Percentiles rank a stretch among this genome's conserved stretches.
Conservation (phyloP, 2,329 filamentous ascomycete species). For the Colletotrichum agaves region DNA sequence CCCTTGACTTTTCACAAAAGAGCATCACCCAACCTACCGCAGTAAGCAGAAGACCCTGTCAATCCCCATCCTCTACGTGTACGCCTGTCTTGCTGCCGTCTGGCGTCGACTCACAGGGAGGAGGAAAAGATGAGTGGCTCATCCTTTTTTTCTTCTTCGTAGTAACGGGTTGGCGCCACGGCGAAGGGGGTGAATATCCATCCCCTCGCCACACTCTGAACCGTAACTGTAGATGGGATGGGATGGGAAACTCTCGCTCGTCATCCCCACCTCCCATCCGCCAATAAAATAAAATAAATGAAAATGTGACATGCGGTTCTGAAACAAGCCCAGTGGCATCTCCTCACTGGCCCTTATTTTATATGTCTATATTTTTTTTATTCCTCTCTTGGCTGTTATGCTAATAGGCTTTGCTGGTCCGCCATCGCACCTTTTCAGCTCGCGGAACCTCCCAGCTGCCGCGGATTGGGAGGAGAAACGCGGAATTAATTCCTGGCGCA, state of each 20-base stretch:
- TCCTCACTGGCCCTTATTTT: too few relatives aligned
- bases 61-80: not conserved
- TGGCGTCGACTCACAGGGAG: not conserved
- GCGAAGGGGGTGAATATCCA: not conserved
- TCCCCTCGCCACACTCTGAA: not conserved
- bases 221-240: not conserved
- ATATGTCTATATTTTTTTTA: too few relatives aligned
- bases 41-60: not conserved
- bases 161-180: constrained; percentile 7
- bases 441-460: too few relatives aligned
- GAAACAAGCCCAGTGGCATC: too few relatives aligned
- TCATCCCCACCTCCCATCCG: not conserved
- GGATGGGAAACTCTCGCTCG: not conserved
- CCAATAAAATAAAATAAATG: too few relatives aligned
- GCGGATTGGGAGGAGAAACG: too few relatives aligned
- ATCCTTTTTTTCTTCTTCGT: not conserved
- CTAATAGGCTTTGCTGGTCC: not conserved
- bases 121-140: constrained; percentile 8
- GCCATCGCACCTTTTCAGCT: not conserved
- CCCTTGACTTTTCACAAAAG: not conserved
- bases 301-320: too few relatives aligned
- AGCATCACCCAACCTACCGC: not conserved
- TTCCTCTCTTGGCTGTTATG: too few relatives aligned
- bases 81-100: not conserved
- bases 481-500: not conserved